Evolutionary conservation across 208 protist genomes (phyloP).

Genomic region (Crithidia expoeki): DNA sequence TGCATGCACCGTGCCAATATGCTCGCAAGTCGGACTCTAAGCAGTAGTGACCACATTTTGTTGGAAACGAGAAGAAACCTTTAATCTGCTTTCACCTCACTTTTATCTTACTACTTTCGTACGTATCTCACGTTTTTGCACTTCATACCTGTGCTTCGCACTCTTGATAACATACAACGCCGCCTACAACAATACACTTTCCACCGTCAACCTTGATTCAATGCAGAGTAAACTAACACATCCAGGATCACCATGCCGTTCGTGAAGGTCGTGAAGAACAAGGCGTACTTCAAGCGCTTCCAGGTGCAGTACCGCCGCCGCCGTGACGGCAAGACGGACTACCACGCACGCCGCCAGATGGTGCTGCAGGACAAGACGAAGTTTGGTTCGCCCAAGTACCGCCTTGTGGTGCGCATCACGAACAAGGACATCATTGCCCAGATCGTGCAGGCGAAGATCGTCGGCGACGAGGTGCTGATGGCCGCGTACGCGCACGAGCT

Average conservation of each 20-base stretch:
- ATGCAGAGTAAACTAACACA: too few relatives aligned
- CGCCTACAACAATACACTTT: too few relatives aligned
- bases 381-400: constrained; percentile 98
- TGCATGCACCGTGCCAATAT: too few relatives aligned
- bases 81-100: too few relatives aligned
- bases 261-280: constrained; percentile 92
- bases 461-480: constrained; percentile 94
- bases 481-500: constrained; percentile 98
- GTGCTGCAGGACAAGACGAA: constrained; percentile 99
- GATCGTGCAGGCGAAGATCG: constrained; percentile 96
- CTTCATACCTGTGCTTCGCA: too few relatives aligned
- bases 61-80: too few relatives aligned
- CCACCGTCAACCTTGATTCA: too few relatives aligned
- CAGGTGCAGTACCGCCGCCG: constrained; percentile 97
- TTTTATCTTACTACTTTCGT: too few relatives aligned
- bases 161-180: too few relatives aligned
- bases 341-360: constrained; percentile 95
- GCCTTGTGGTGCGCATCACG: constrained; percentile 97
- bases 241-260: constrained; percentile 89
- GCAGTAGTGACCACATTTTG: too few relatives aligned
- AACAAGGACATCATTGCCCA: constrained; percentile 98
- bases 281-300: constrained; percentile 98
- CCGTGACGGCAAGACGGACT: constrained; percentile 99
- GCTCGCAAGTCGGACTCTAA: too few relatives aligned
- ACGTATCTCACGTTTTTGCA: too few relatives aligned